These are phyloP conservation scores for Penicillium sp. DNA, from an alignment of 2,329 filamentous ascomycete species.

Conservation along the genomic window DNA sequence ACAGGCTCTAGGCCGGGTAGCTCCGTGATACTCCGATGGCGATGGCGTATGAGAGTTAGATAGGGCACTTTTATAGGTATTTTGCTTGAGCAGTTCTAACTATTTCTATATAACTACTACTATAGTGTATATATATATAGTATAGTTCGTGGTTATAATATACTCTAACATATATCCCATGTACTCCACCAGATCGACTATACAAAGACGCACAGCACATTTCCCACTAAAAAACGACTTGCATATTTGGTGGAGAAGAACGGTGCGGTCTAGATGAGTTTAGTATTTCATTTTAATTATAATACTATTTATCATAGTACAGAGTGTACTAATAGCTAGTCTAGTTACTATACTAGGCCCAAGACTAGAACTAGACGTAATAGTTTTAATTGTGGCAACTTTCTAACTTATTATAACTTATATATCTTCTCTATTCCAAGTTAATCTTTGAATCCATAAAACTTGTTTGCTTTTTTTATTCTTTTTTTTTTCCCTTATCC, in stretches of 20 bases:
- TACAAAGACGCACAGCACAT: not conserved
- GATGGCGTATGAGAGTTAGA: too few relatives aligned
- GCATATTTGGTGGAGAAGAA: constrained; percentile 7
- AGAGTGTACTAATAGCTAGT: not conserved
- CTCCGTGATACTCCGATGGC: not conserved
- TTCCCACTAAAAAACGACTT: not conserved
- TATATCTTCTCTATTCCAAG: too few relatives aligned
- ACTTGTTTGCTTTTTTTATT: not conserved
- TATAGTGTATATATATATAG: too few relatives aligned
- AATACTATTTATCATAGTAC: not conserved
- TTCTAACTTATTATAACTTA: too few relatives aligned
- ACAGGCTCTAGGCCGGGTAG: not conserved
- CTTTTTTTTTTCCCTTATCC: not conserved
- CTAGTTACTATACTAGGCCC: not conserved
- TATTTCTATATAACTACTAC: too few relatives aligned
- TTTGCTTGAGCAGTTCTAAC: too few relatives aligned
- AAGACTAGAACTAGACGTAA: not conserved
- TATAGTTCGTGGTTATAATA: too few relatives aligned
- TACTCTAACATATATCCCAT: not conserved
- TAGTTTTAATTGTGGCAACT: not conserved
- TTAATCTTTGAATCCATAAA: not conserved
- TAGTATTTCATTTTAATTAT: not conserved
- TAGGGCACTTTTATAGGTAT: too few relatives aligned
- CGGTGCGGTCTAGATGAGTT: constrained; percentile 7
- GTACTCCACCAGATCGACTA: not conserved